Evolutionary conservation across 2,329 filamentous ascomycete species (phyloP), one percentile per base, ranked within the genome.

Genomic region (Trichoderma pleuroti): DNA sequence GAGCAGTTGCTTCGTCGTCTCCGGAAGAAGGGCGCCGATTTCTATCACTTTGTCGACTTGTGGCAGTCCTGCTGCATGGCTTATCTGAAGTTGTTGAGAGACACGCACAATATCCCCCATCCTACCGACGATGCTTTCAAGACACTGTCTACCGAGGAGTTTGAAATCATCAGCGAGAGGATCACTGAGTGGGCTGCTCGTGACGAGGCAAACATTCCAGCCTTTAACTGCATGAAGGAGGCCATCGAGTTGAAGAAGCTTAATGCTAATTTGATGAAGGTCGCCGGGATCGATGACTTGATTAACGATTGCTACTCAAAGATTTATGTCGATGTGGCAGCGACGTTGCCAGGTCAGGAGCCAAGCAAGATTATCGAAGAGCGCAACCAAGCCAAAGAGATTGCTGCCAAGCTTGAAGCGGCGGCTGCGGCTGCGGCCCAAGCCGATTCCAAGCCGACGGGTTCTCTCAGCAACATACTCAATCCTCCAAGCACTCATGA

Each of bases 181-280:
- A 85, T 89, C 66, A 83, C 83, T 3, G 83, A 85, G n/a, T 89
- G 87, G 87, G 85, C 85, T 2, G 82, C 82, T 10, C 76, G 74
- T 21, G 80, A 82, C 8, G 79, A 77, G 16, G 74, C 76, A 16
- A 77, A 80, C 8, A 76, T 85, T 65, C 76, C 80, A 0, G 84
- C 85, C 1, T 82, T 89, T 64, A 82, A 81, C 60, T 88, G 87
- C 70, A 82, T 90, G 79, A 88, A 86, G 75, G 87, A 90, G 60
- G 82, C 84, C 0, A 84, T 88, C 11, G 87, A 90, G 72, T 74
- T 89, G 54, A 89, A 89, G 78, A 89, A 89, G 78, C 87, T 98
- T 57, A 99, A 99, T 77, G 91, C 91, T 52, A 92, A 91, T 60
- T 85, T 97, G 9, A 96, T 97, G 87, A 98, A 97, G 80, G 88